A percentile compares a stretch with the other conserved stretches of the same genome.
phyloP scores from a whole-genome alignment of 768 basidiomycete species.

The Lanmaoa rubissima region DNA sequence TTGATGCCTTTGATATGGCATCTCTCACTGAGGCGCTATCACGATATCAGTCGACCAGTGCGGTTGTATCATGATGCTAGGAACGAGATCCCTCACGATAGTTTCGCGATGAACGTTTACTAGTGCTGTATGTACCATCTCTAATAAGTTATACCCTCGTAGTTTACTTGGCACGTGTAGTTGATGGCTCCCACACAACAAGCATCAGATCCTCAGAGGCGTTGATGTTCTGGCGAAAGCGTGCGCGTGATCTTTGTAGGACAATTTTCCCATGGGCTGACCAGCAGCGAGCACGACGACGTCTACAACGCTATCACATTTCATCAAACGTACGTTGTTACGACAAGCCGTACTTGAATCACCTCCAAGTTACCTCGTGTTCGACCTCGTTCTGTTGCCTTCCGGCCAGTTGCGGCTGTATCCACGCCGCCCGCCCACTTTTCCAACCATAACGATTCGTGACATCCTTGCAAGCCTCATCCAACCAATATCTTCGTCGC shows the following conservation, averaged over 20 bases:
- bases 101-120: constrained; percentile 2
- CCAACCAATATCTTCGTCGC: not conserved
- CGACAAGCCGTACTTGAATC: not conserved
- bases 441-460: constrained; percentile 2
- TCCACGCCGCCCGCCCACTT: constrained; percentile 2
- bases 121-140: constrained; percentile 4
- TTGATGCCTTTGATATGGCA: constrained; percentile 23
- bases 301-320: not conserved
- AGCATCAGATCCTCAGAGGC: not conserved
- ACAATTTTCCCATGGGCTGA: not conserved
- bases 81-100: not conserved
- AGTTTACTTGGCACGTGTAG: constrained; percentile 10
- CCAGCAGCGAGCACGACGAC: not conserved
- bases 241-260: not conserved
- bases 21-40: constrained; percentile 28
- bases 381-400: constrained; percentile 18
- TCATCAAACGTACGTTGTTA: constrained; percentile 1
- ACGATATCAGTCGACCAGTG: constrained; percentile 22
- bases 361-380: constrained; percentile 19
- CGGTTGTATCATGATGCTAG: constrained; percentile 7
- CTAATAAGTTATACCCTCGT: constrained; percentile 8
- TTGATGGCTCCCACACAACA: constrained; percentile 4
- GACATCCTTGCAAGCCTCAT: not conserved
- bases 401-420: not conserved
- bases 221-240: not conserved